Base-by-base conservation (phyloP, 2,329 filamentous ascomycete species). In the Nemania sp. region DNA sequence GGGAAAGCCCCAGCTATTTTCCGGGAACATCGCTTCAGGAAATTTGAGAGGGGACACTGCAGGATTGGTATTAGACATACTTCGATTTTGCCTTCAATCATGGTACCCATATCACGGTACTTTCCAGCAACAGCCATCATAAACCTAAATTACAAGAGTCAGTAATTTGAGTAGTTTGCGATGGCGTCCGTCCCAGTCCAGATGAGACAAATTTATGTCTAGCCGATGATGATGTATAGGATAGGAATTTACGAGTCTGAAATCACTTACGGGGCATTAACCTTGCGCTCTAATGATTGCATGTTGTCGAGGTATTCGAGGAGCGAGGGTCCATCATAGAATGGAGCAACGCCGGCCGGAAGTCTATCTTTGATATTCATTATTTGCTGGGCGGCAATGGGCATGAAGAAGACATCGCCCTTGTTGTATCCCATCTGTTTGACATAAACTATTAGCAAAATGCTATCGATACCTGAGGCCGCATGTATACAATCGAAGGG, bases 121-220 rank as follows among this genome's bases (percentile, higher is more conserved):
- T 99, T 99, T 74, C 90, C 91, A 60, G 89, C 90, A 61, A 99
- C 82, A 7, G 94, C 90, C 92, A 99, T 97, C 94, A 99, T 97
- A 81, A 99, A 97, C 8, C 53, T 36, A 7, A 46, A 28, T 2
- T 20, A 2, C 11, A 14, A 41, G n/a, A 24, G 49, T 59, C 15
- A 56, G 53, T 17, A 39, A 2, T 46, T 39, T 5, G 4, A 11
- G 14, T 19, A 11, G 14, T 19, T 20, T 23, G 6, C 19, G 6
- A 1, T 9, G 15, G 17, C 17, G 14, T 14, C 11, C n/a, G n/a
- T n/a, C n/a, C 4, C 20, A 15, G 26, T 15, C 17, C 15, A 20
- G n/a, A 40, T n/a, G 22, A 12, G 6, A 20, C 19, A 17, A 14
- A n/a, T 23, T 33, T 15, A 30, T 12, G 8, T 47, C 22, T 2